phyloP scores from a whole-genome alignment of 768 basidiomycete species.

The Rhizopogon sp. region DNA sequence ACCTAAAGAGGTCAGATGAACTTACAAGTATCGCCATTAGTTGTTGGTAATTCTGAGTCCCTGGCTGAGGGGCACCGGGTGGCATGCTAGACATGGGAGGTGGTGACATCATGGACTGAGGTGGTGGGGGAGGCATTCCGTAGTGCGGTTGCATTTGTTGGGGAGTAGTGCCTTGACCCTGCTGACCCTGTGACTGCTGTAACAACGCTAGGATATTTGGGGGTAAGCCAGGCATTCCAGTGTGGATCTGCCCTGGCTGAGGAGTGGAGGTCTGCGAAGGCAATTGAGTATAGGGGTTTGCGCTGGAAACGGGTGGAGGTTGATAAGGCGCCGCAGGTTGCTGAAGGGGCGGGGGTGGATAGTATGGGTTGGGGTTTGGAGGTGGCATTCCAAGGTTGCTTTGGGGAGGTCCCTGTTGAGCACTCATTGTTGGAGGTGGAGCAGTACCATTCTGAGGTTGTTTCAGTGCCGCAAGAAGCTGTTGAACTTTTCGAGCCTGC shows the following conservation, averaged over 20 bases:
- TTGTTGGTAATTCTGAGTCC: conserved; percentile 50
- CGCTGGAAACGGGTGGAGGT: conserved; percentile 11
- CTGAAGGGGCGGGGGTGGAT: conserved; percentile 32
- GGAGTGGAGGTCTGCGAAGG: conserved; percentile 23
- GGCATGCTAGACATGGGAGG: conserved; percentile 37
- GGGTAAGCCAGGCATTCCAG: conserved; percentile 40
- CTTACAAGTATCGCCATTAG: conserved; percentile 68
- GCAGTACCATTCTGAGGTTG: conserved; percentile 45
- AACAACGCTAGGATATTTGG: conserved; percentile 68
- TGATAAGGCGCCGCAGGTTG: conserved; percentile 19
- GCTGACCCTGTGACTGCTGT: conserved; percentile 43
- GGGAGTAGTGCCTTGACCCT: conserved; percentile 22
- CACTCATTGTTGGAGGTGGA: conserved; percentile 10
- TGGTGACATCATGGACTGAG: conserved; percentile 39
- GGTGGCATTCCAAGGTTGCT: conserved; percentile 30
- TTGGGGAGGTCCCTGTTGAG: conserved; percentile 23
- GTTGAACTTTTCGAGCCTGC: conserved; percentile 83
- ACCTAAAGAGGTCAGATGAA: background rate
- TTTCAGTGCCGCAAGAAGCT: conserved; percentile 76
- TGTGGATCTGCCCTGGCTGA: conserved; percentile 29
- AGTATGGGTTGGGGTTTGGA: conserved; percentile 31
- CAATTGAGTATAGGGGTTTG: conserved; percentile 26
- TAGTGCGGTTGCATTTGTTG: conserved; percentile 17
- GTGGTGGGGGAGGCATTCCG: conserved; percentile 35
- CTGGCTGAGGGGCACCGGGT: conserved; percentile 37